Conservation (phyloP, 257 asterid species). For the Phtheirospermum japonicum region DNA sequence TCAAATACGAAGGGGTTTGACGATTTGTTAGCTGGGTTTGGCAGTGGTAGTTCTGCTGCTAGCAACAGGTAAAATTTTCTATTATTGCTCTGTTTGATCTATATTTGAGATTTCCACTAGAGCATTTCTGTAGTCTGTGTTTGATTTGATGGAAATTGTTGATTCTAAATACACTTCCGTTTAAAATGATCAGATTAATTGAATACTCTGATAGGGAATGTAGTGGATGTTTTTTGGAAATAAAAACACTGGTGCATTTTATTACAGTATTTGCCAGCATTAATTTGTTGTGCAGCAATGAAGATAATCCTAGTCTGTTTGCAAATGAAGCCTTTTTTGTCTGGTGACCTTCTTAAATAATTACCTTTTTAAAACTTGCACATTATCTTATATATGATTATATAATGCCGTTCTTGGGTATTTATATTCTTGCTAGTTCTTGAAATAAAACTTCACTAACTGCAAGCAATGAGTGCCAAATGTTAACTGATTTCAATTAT, state of each 20-base stretch:
- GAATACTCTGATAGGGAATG: too few relatives aligned
- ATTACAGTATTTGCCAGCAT: too few relatives aligned
- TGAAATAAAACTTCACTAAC: slow-evolving; percentile 5
- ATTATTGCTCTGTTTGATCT: slow-evolving; percentile 9
- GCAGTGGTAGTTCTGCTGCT: slow-evolving; percentile 45
- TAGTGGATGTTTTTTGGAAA: too few relatives aligned
- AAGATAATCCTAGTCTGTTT: background rate
- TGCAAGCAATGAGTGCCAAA: background rate
- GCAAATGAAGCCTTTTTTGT: slow-evolving; percentile 1
- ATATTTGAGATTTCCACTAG: slow-evolving; percentile 6
- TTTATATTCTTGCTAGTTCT: background rate
- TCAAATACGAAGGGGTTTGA: slow-evolving; percentile 56
- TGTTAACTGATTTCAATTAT: slow-evolving; percentile 15
- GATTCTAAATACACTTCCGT: slow-evolving; percentile 1
- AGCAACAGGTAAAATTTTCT: slow-evolving; percentile 51
- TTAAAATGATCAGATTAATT: background rate
- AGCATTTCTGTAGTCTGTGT: slow-evolving; percentile 8
- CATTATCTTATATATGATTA: background rate
- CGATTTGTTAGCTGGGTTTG: slow-evolving; percentile 77
- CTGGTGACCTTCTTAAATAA: slow-evolving; percentile 11
- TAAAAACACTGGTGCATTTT: too few relatives aligned
- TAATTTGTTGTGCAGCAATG: background rate
- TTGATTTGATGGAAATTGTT: slow-evolving; percentile 5
- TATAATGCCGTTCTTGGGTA: background rate
- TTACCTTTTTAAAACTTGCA: background rate